phyloP scores from a whole-genome alignment of 2,329 filamentous ascomycete genomes.

The Alternaria atra region DNA sequence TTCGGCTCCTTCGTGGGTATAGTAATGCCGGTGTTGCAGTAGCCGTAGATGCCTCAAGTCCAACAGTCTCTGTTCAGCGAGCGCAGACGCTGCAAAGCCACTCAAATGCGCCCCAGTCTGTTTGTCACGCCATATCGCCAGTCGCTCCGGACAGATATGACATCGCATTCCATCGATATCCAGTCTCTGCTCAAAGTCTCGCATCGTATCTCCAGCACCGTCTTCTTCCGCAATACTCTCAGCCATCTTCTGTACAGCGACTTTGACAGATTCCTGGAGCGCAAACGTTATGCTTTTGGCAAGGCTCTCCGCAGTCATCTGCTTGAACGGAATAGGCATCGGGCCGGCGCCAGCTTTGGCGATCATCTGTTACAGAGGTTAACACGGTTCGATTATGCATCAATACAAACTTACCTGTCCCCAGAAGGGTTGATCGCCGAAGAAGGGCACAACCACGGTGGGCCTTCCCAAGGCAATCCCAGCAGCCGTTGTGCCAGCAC shows the following conservation, averaged over 20 bases:
- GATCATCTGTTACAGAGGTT: constrained; percentile 53
- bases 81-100: constrained; percentile 22
- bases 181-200: constrained; percentile 23
- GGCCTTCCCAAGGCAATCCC: constrained; percentile 62
- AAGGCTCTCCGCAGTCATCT: constrained; percentile 56
- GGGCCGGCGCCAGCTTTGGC: constrained; percentile 60
- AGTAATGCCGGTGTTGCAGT: constrained; percentile 32
- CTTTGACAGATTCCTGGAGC: constrained; percentile 49
- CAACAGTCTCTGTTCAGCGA: constrained; percentile 14
- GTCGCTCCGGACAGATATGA: constrained; percentile 27
- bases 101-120: constrained; percentile 30
- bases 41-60: constrained; percentile 22
- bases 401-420: constrained; percentile 35
- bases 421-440: constrained; percentile 67
- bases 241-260: constrained; percentile 30
- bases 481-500: constrained; percentile 67
- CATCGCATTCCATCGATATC: constrained; percentile 29
- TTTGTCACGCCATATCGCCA: constrained; percentile 31
- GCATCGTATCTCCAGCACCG: constrained; percentile 18
- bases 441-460: constrained; percentile 66
- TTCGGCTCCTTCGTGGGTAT: constrained; percentile 33
- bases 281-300: constrained; percentile 58
- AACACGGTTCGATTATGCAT: background rate
- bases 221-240: constrained; percentile 28
- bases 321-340: constrained; percentile 57